Percentiles rank a stretch among this genome's conserved stretches.
phyloP scores from a whole-genome alignment of 345 rosid genomes.

The Erucastrum elatum region DNA sequence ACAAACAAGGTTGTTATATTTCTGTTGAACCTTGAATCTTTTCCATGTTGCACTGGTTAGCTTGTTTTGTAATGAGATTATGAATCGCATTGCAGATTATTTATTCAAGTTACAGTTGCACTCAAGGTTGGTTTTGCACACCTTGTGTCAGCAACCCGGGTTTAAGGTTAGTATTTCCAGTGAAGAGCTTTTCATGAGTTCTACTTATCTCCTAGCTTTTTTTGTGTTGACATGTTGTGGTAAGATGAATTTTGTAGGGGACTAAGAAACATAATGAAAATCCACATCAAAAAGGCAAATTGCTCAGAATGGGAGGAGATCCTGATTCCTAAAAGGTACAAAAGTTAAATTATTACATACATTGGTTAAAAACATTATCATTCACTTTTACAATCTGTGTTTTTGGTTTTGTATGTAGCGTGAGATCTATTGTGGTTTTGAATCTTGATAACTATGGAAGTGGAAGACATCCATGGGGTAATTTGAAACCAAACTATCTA shows the following conservation, averaged over 20 bases:
- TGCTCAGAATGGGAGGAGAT: conserved; percentile 86
- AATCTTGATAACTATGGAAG: conserved; percentile 94
- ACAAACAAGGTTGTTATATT: conserved; percentile 71
- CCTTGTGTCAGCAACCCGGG: conserved; percentile 86
- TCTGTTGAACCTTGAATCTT: background rate
- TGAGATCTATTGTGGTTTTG: conserved; percentile 82
- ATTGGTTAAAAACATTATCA: background rate
- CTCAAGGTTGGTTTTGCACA: conserved; percentile 96
- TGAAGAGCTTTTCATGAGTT: conserved; percentile 1
- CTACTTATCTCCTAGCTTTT: background rate
- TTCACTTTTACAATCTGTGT: background rate
- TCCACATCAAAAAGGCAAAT: conserved; percentile 72
- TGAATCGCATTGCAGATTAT: conserved; percentile 57
- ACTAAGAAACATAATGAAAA: conserved; percentile 76
- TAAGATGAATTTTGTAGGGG: conserved; percentile 59
- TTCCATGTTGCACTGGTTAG: background rate
- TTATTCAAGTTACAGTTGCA: conserved; percentile 87
- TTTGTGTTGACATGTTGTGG: conserved; percentile 23
- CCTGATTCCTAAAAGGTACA: conserved; percentile 73
- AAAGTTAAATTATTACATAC: background rate
- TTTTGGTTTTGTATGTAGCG: conserved; percentile 52
- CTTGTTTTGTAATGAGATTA: background rate
- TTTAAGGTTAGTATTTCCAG: conserved; percentile 56
- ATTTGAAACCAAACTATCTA: conserved; percentile 68
- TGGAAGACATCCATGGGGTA: conserved; percentile 98